Conservation (phyloP, 2,329 filamentous ascomycete genomes). For the Aspergillus amoenus region DNA sequence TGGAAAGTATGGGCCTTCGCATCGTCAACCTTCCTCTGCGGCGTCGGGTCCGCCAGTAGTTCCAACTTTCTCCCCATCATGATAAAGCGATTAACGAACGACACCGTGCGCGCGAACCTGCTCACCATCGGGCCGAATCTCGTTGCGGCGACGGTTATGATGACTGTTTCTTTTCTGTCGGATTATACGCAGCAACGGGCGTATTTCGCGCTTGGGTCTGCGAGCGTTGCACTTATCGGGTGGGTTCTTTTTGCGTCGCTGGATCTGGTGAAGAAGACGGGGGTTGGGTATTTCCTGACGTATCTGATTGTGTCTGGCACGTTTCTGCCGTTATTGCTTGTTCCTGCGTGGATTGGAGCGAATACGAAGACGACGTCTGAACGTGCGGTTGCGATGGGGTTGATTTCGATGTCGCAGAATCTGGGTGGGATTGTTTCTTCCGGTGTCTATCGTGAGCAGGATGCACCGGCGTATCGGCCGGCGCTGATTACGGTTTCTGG, state of each 20-base stretch:
- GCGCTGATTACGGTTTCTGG: neutral
- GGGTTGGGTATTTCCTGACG: neutral
- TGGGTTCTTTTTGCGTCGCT: neutral
- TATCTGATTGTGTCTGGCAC: neutral
- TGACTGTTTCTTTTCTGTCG: neutral
- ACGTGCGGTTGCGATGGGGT: neutral
- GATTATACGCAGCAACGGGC: neutral
- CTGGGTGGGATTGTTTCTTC: neutral
- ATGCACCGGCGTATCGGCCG: neutral
- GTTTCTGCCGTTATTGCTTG: neutral
- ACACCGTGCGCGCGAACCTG: neutral
- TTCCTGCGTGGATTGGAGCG: neutral
- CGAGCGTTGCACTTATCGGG: neutral
- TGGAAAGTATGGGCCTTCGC: neutral
- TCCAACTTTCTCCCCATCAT: neutral
- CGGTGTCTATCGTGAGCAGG: neutral
- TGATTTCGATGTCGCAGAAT: neutral
- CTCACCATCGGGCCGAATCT: neutral
- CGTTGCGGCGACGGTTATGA: neutral
- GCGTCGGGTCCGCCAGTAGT: neutral
- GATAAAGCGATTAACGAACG: neutral
- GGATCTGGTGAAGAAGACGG: neutral
- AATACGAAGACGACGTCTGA: neutral
- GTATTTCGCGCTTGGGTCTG: neutral
- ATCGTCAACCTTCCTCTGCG: neutral